Conservation (phyloP, 106 monocot species). For the Xerophyta viscosa region DNA sequence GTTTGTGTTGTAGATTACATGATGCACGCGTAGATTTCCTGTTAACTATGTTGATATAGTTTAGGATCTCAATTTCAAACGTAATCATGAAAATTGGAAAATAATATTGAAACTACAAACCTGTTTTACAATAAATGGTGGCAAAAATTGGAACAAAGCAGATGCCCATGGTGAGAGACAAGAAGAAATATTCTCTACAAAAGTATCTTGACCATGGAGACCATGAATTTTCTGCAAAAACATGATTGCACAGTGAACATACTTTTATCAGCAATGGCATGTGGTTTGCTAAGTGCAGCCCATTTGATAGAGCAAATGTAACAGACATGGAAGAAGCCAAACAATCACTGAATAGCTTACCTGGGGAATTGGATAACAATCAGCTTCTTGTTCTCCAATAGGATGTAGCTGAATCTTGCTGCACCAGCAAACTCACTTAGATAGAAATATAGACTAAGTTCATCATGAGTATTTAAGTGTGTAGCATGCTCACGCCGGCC, state of each 20-base stretch:
- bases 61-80: not conserved
- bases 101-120: conserved; percentile 19
- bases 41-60: too few relatives aligned
- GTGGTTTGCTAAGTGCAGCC: too few relatives aligned
- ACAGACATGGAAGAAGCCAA: too few relatives aligned
- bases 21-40: too few relatives aligned
- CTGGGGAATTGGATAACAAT: conserved; percentile 82
- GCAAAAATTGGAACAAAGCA: conserved; percentile 87
- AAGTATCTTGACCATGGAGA: conserved; percentile 57
- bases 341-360: conserved; percentile 21
- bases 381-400: too few relatives aligned
- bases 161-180: conserved; percentile 96
- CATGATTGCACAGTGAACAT: not conserved
- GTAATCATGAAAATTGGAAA: not conserved
- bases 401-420: too few relatives aligned
- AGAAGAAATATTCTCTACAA: conserved; percentile 45
- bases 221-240: conserved; percentile 80
- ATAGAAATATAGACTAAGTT: too few relatives aligned
- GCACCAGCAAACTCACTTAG: too few relatives aligned
- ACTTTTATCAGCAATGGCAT: not conserved
- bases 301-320: too few relatives aligned
- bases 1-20: too few relatives aligned
- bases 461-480: too few relatives aligned
- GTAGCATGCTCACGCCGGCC: too few relatives aligned
- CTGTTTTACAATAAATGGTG: conserved; percentile 82